Percentiles rank a stretch among this genome's conserved stretches.
Conservation (phyloP, 2,329 filamentous ascomycete species). For the Colletotrichum simmondsii region DNA sequence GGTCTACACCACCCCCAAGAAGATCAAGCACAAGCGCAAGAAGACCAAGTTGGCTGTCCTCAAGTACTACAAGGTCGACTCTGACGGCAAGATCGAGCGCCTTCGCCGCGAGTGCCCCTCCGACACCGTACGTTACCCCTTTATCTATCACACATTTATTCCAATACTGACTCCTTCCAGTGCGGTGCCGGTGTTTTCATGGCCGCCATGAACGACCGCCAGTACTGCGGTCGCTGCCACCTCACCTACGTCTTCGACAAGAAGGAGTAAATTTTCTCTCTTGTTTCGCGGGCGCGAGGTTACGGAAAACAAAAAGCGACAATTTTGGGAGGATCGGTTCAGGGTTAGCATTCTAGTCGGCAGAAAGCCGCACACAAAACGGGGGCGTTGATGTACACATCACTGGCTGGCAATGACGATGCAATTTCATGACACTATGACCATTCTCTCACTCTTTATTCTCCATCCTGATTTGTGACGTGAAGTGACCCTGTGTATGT, state of each 20-base stretch:
- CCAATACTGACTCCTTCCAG: slow-evolving; percentile 64
- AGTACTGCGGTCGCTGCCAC: slow-evolving; percentile 89
- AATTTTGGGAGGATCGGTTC: slow-evolving; percentile 30
- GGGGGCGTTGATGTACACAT: slow-evolving; percentile 54
- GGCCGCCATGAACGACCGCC: slow-evolving; percentile 99
- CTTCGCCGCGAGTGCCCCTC: slow-evolving; percentile 96
- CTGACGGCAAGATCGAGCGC: slow-evolving; percentile 99
- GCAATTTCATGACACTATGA: slow-evolving; percentile 34
- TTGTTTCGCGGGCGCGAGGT: slow-evolving; percentile 28
- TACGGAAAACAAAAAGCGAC: slow-evolving; percentile 20
- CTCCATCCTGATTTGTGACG: not conserved
- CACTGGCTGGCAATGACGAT: slow-evolving; percentile 39
- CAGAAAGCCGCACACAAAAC: slow-evolving; percentile 45
- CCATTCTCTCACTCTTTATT: not conserved
- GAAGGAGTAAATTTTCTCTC: slow-evolving; percentile 54
- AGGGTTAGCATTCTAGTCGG: slow-evolving; percentile 37
- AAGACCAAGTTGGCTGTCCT: slow-evolving; percentile 99
- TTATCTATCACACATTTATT: too few relatives aligned
- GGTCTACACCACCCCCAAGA: slow-evolving; percentile 99
- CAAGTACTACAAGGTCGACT: slow-evolving; percentile 99
- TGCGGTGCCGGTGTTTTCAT: slow-evolving; percentile 99
- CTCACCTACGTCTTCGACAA: slow-evolving; percentile 80
- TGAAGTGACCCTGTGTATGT: not conserved
- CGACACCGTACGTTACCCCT: slow-evolving; percentile 86
- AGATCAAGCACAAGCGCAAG: slow-evolving; percentile 99